Percentiles rank a stretch among this genome's conserved stretches.
Conservation (phyloP, 371 early-diverging fungal species). For the Blakeslea trispora region DNA sequence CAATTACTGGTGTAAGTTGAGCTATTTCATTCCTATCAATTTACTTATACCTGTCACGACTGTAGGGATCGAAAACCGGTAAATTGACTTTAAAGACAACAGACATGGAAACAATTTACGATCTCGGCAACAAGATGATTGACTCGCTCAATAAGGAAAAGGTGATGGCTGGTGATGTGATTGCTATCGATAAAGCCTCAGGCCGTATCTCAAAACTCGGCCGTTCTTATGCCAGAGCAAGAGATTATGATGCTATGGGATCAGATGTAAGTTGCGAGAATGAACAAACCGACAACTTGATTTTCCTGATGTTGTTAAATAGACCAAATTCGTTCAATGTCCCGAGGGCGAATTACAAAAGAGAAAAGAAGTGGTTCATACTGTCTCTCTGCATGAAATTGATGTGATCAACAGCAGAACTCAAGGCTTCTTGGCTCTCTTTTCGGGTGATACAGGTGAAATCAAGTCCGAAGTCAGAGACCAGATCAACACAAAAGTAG, state of each 20-base stretch:
- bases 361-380: slow-evolving; percentile 94
- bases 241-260: slow-evolving; percentile 97
- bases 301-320: no score
- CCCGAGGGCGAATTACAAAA: slow-evolving; percentile 99
- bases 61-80: slow-evolving; percentile 88
- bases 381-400: slow-evolving; percentile 98
- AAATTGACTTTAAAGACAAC: slow-evolving; percentile 98
- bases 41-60: background rate
- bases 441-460: slow-evolving; percentile 98
- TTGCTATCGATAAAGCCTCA: slow-evolving; percentile 98
- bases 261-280: slow-evolving; percentile 79
- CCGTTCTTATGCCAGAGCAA: slow-evolving; percentile 89
- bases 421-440: slow-evolving; percentile 96
- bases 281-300: no score
- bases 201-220: slow-evolving; percentile 98
- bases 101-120: slow-evolving; percentile 99
- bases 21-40: background rate
- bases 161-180: slow-evolving; percentile 97
- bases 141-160: slow-evolving; percentile 96
- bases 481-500: slow-evolving; percentile 97
- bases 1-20: slow-evolving; percentile 82
- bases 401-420: slow-evolving; percentile 99
- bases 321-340: slow-evolving; percentile 96
- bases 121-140: slow-evolving; percentile 98
- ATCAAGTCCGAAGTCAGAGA: slow-evolving; percentile 97